Base-by-base conservation (phyloP, 805 yeast genomes). In the Schwanniomyces vanrijiae region DNA sequence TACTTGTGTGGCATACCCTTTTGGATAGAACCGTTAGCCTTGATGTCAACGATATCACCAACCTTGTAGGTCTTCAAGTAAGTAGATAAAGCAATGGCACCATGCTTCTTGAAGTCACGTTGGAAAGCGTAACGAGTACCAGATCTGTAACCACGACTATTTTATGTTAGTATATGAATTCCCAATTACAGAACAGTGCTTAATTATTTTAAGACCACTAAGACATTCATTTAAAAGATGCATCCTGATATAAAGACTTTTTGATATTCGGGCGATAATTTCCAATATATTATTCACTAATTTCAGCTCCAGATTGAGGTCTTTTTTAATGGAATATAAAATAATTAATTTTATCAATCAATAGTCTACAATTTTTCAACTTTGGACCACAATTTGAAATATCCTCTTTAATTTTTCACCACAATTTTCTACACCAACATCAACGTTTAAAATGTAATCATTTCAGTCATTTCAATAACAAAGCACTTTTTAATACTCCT, bases 1-100 rank as follows among this genome's bases (percentile, higher is more conserved):
- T 83, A 91, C 84, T 94, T 94, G 90, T 90, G 96, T 77, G 99
- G 99, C 97, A 94, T 90, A 89, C 98, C 97, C 87, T 92, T 91
- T 77, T 94, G 98, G 84, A 91, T 83, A 64, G 99, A 83, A 84
- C 97, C 97, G 77, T 94, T 94, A 77, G 95, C 99, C 82, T 89
- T 92, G 84, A 94, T 91, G 80, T 94, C 99, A 71, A 94, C 99
- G 68, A 94, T 92, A 78, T 94, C 99, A 73, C 99, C 99, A 69
- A 94, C 97, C 80, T 84, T 90, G 96, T 94, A 94, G 74, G 84
- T 80, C 87, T 89, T 90, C 83, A 94, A 80, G 94, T 92, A 94
- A 74, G 96, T 88, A 64, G 97, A 88, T 84, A 94, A 81, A 61
- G 96, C 84, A 72, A 90, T 82, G 66, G 86, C 77, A 78, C 99